Conservation (phyloP, 2,329 filamentous ascomycete species). For the Cytospora chrysosperma region DNA sequence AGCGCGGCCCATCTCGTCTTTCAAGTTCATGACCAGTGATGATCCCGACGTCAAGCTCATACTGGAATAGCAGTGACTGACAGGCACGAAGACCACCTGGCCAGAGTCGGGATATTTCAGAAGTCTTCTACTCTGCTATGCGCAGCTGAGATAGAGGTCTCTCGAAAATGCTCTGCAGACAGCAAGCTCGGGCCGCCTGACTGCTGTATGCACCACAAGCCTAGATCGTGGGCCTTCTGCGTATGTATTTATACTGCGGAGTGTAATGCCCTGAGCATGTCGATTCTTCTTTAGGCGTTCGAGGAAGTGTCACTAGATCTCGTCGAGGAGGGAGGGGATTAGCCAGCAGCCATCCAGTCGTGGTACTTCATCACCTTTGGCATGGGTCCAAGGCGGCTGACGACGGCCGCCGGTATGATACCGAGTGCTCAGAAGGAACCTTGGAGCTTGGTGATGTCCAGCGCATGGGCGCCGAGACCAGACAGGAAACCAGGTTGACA, state of each 20-base stretch:
- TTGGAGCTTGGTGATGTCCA: background rate
- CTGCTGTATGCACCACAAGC: background rate
- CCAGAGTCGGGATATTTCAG: no score
- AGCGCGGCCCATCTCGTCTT: background rate
- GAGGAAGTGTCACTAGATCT: no score
- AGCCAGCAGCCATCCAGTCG: no score
- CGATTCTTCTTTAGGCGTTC: no score
- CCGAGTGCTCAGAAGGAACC: background rate
- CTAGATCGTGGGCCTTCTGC: no score
- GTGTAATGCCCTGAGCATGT: no score
- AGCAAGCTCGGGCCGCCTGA: no score
- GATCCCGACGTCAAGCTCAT: background rate
- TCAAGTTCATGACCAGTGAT: background rate
- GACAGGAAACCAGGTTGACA: background rate
- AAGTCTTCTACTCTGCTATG: no score
- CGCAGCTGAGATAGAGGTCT: background rate
- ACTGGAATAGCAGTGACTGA: background rate
- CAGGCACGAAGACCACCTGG: background rate
- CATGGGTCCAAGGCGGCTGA: background rate
- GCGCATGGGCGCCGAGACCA: background rate
- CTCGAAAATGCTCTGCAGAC: background rate
- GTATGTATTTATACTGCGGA: no score
- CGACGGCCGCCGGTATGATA: background rate
- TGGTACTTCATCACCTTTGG: background rate
- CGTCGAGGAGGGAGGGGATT: no score